Conservation (phyloP, 768 basidiomycete genomes). For the Hygrocybe punicea region DNA sequence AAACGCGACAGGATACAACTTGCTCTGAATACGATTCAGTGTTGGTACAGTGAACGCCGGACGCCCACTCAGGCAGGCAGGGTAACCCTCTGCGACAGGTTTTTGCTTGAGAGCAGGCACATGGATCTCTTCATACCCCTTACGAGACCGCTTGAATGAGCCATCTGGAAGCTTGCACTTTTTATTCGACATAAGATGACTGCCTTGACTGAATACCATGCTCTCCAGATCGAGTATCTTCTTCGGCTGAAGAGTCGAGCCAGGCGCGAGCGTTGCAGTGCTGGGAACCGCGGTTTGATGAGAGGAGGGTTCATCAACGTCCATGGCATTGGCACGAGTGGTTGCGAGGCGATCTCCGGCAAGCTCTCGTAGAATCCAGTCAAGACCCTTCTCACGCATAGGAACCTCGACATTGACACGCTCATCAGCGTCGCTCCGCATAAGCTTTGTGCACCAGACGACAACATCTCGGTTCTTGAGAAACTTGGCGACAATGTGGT, state of each 20-base stretch:
- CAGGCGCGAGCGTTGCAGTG: constrained; percentile 83
- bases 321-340: constrained; percentile 62
- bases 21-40: constrained; percentile 91
- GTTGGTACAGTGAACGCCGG: constrained; percentile 78
- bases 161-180: constrained; percentile 97
- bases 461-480: constrained; percentile 94
- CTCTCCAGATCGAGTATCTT: constrained; percentile 82
- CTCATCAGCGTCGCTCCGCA: constrained; percentile 84
- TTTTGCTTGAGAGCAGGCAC: constrained; percentile 89
- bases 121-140: constrained; percentile 97
- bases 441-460: constrained; percentile 97
- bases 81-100: constrained; percentile 55
- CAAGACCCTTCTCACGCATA: constrained; percentile 95
- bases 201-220: constrained; percentile 93
- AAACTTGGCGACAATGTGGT: constrained; percentile 84
- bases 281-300: constrained; percentile 59
- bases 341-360: constrained; percentile 74
- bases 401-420: constrained; percentile 92
- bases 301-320: constrained; percentile 61
- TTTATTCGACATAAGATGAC: constrained; percentile 97
- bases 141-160: constrained; percentile 93
- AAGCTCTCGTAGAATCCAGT: constrained; percentile 91
- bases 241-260: constrained; percentile 83
- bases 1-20: constrained; percentile 88
- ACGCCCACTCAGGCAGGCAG: no score